A percentile compares a stretch with the other conserved stretches of the same genome.
Conservation (phyloP, 305 asterid species). For the Withania somnifera region DNA sequence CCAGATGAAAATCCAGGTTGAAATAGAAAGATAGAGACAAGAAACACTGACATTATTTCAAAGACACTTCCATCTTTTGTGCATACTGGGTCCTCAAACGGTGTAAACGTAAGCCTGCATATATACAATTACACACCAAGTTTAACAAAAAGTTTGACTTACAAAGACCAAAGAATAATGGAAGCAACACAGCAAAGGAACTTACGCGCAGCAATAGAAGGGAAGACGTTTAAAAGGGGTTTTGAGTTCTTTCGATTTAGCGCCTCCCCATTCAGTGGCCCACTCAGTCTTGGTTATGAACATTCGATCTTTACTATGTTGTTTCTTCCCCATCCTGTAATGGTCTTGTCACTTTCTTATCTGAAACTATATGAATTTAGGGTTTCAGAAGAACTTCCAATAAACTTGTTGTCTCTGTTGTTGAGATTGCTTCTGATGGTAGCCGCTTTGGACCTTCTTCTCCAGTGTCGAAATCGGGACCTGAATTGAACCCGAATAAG, state of each 20-base stretch:
- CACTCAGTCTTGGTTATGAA: conserved; percentile 96
- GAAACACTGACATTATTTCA: conserved; percentile 57
- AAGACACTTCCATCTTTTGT: conserved; percentile 85
- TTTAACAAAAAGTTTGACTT: neutral
- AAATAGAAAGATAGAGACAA: neutral
- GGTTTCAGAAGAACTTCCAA: neutral
- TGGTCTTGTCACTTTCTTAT: neutral
- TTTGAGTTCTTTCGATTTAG: conserved; percentile 77
- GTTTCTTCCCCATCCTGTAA: conserved; percentile 82
- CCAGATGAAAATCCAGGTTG: neutral
- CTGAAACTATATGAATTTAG: neutral
- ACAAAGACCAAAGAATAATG: neutral
- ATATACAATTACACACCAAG: neutral
- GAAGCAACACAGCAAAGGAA: neutral
- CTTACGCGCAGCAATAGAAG: conserved; percentile 97
- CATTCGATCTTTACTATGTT: conserved; percentile 97
- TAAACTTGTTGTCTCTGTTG: neutral
- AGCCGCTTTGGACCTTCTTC: neutral
- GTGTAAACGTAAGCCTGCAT: conserved; percentile 87
- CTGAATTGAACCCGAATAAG: neutral
- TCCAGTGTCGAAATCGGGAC: neutral
- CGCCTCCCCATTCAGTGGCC: conserved; percentile 99
- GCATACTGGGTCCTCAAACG: conserved; percentile 85
- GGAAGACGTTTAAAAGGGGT: conserved; percentile 88
- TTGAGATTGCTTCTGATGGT: neutral